Evolutionary conservation across 768 basidiomycete genomes (phyloP), one percentile per base, ranked within the genome.

Genomic region (Hericium coralloides): DNA sequence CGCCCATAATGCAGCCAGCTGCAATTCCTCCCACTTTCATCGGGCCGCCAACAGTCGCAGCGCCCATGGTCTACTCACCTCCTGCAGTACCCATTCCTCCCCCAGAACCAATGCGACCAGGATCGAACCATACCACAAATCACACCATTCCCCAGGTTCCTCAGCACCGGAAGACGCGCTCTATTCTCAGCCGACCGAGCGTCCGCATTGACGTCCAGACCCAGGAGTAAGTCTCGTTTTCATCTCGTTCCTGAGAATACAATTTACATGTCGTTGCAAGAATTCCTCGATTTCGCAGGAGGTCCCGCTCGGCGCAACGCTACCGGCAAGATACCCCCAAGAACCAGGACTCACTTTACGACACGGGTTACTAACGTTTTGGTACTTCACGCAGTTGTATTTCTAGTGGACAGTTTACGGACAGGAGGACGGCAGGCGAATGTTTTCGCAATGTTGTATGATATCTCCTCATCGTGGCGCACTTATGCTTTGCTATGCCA

Each of bases 181-280:
- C 60, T 15, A 52, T 48, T 15, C 58, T 61, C 15, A 61, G 60
- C 49, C 58, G 58, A 25, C 60, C 60, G 26, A 61, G 60, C 26
- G 60, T 61, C n/a, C 60, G 60, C 41, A 61, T 61, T 12, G 60
- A 61, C 45, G 52, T 61, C 12, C 58, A 31, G 31, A 31, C 31
- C 8, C 31, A 61, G 37, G 60, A 61, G 60, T 61, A 38, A 43
- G 58, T 53, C 14, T 23, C 25, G 48, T 50, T 15, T 10, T 45
- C 15, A 12, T 45, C 7, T 31, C 10, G 31, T 8, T 9, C 7
- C 10, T 6, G 31, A 9, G 31, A 31, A 31, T 9, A 31, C 2
- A 6, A 9, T 6, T 31, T 9, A 31, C 31, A 31, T 8, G 8
- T 31, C 10, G 31, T 31, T 31, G 31, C 31, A 31, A 31, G 31